Evolutionary conservation across 805 yeast genomes (phyloP).

Genomic region (Candida pseudofarinosa): DNA sequence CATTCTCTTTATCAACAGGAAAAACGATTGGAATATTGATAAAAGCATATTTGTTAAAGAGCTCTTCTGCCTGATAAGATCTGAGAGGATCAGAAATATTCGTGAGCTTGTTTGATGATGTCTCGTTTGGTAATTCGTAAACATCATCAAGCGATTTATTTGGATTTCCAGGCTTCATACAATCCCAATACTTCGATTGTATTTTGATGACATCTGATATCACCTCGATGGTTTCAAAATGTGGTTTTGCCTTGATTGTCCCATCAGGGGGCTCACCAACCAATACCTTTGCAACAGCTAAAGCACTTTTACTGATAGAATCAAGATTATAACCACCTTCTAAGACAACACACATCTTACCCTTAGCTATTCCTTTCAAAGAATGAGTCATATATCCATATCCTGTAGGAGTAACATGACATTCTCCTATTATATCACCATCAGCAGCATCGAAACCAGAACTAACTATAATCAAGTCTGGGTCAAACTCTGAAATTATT

Average conservation of each 20-base stretch:
- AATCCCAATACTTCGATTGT: conserved; percentile 86
- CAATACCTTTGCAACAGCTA: conserved; percentile 86
- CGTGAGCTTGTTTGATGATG: conserved; percentile 31
- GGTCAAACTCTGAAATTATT: conserved; percentile 79
- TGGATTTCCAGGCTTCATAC: conserved; percentile 65
- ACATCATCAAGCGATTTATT: conserved; percentile 37
- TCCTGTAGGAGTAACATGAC: conserved; percentile 92
- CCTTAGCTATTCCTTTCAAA: conserved; percentile 82
- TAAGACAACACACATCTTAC: conserved; percentile 80
- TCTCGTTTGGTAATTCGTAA: conserved; percentile 28
- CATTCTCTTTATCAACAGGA: conserved; percentile 14
- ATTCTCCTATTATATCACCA: conserved; percentile 95
- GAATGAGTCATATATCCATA: conserved; percentile 95
- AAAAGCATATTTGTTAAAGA: conserved; percentile 54
- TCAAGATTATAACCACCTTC: conserved; percentile 98
- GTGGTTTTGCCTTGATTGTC: conserved; percentile 62
- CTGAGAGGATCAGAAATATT: conserved; percentile 74
- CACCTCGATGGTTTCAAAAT: conserved; percentile 70
- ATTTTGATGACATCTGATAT: conserved; percentile 74
- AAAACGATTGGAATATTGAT: conserved; percentile 61
- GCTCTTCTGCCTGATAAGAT: conserved; percentile 57
- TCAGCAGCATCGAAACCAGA: conserved; percentile 99
- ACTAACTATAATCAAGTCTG: conserved; percentile 88
- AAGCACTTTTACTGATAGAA: conserved; percentile 83
- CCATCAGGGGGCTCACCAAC: conserved; percentile 94